These are phyloP conservation scores for Chrysopogon serrulatus DNA, from an alignment of 176 grass and related monocot species.

Conservation along the genomic window DNA sequence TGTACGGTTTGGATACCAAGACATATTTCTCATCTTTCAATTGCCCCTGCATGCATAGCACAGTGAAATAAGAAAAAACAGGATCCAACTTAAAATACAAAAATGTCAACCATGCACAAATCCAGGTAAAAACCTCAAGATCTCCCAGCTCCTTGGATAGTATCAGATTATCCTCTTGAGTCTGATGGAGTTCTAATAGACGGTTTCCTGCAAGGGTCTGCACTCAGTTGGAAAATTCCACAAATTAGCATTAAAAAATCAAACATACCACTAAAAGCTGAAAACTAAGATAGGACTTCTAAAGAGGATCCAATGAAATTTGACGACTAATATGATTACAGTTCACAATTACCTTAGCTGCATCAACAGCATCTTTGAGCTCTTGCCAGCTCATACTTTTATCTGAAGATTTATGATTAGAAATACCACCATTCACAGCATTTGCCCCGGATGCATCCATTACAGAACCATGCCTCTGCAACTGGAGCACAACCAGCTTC, in stretches of 20 bases:
- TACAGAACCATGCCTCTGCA: conserved; percentile 74
- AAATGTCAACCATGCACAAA: conserved; percentile 10
- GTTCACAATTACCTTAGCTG: conserved; percentile 69
- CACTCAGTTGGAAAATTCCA: conserved; percentile 20
- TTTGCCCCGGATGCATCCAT: conserved; percentile 51
- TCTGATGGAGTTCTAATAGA: conserved; percentile 91
- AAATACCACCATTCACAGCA: conserved; percentile 61
- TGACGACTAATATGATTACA: neutral
- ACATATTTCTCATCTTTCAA: conserved; percentile 84
- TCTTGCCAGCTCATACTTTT: conserved; percentile 72
- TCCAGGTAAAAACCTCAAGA: conserved; percentile 65
- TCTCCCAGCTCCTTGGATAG: conserved; percentile 87
- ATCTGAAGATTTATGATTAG: conserved; percentile 64
- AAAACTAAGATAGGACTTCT: conserved; percentile 10
- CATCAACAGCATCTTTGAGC: conserved; percentile 76
- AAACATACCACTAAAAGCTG: conserved; percentile 6
- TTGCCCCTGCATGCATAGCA: conserved; percentile 48
- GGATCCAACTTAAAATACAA: conserved; percentile 15
- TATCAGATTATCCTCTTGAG: conserved; percentile 92
- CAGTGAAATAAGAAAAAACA: conserved; percentile 29
- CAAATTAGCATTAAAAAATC: conserved; percentile 31
- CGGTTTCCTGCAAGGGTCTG: conserved; percentile 76
- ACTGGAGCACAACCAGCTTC: conserved; percentile 90
- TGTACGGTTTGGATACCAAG: conserved; percentile 69
- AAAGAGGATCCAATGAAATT: conserved; percentile 18